Evolutionary conservation across 306 rosid genomes (phyloP).

Genomic region (Cicer chorassanicum): DNA sequence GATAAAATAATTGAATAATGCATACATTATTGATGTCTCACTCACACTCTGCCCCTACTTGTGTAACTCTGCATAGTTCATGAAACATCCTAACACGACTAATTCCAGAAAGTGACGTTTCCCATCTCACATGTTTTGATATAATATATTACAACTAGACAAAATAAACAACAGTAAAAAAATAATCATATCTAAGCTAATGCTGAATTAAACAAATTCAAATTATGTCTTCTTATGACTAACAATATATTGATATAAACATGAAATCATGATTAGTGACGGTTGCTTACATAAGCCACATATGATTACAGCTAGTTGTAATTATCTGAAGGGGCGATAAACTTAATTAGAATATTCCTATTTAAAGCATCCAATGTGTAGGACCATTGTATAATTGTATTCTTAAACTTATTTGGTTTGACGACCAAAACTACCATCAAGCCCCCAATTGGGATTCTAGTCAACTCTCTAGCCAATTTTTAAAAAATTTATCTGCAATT

Average conservation of each 20-base stretch:
- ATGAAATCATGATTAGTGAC: background rate
- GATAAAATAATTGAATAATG: constrained; percentile 31
- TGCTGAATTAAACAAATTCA: constrained; percentile 5
- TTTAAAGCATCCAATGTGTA: constrained; percentile 12
- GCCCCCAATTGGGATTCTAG: background rate
- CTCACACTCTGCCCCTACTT: constrained; percentile 34
- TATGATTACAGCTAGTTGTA: constrained; percentile 7
- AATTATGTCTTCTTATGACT: constrained; percentile 9
- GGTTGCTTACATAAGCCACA: background rate
- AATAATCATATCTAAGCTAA: constrained; percentile 9
- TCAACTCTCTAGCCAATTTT: too few species aligned
- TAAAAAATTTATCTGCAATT: background rate
- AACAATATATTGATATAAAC: background rate
- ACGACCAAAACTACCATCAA: constrained; percentile 3
- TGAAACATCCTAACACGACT: constrained; percentile 28
- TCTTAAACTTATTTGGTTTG: background rate
- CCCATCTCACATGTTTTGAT: background rate
- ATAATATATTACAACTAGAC: constrained; percentile 23
- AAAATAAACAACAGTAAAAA: constrained; percentile 19
- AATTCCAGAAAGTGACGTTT: constrained; percentile 32
- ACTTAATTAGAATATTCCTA: constrained; percentile 36
- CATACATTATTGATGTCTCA: constrained; percentile 39
- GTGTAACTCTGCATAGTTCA: constrained; percentile 27
- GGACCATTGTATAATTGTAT: background rate
- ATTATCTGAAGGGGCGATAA: background rate